A percentile compares a stretch with the other conserved stretches of the same genome.
Conservation (phyloP, 495 filamentous ascomycete species). For the Penicillium daleae region DNA sequence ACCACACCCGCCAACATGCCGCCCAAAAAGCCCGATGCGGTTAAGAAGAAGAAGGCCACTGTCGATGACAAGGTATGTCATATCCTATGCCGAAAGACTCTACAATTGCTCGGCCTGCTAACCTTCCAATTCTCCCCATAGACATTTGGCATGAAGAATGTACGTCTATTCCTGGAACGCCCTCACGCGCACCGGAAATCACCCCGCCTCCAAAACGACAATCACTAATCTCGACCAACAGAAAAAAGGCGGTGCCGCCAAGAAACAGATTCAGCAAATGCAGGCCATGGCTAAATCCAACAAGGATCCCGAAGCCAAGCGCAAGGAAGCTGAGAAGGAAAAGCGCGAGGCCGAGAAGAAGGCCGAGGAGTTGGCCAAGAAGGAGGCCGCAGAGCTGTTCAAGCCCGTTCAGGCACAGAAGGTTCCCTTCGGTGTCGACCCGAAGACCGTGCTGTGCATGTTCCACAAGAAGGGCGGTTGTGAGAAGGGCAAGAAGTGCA, state of each 20-base stretch:
- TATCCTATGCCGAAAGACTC: neutral
- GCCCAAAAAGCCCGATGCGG: conserved; percentile 73
- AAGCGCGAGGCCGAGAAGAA: conserved; percentile 84
- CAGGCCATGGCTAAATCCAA: conserved; percentile 68
- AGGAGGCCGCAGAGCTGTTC: conserved; percentile 81
- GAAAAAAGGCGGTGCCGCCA: conserved; percentile 91
- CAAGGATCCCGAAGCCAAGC: conserved; percentile 82
- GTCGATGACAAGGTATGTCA: conserved; percentile 79
- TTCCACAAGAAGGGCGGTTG: conserved; percentile 97
- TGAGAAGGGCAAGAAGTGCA: conserved; percentile 97
- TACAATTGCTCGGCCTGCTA: conserved; percentile 16
- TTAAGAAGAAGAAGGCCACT: conserved; percentile 73
- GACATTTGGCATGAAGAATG: conserved; percentile 99
- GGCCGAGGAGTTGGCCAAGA: conserved; percentile 78
- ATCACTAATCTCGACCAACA: conserved; percentile 34
- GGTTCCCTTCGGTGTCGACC: conserved; percentile 95
- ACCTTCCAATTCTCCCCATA: conserved; percentile 19
- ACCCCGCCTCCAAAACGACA: conserved; percentile 17
- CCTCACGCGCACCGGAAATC: conserved; percentile 13
- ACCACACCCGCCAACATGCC: conserved; percentile 69
- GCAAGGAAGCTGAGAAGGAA: conserved; percentile 87
- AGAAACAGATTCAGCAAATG: conserved; percentile 85
- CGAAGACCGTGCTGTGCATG: conserved; percentile 95
- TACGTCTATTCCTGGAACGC: conserved; percentile 41
- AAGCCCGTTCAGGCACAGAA: conserved; percentile 96